These are phyloP conservation scores for Allomyces macrogynus DNA, from an alignment of 192 early-diverging fungal genomes.

Conservation along the genomic window DNA sequence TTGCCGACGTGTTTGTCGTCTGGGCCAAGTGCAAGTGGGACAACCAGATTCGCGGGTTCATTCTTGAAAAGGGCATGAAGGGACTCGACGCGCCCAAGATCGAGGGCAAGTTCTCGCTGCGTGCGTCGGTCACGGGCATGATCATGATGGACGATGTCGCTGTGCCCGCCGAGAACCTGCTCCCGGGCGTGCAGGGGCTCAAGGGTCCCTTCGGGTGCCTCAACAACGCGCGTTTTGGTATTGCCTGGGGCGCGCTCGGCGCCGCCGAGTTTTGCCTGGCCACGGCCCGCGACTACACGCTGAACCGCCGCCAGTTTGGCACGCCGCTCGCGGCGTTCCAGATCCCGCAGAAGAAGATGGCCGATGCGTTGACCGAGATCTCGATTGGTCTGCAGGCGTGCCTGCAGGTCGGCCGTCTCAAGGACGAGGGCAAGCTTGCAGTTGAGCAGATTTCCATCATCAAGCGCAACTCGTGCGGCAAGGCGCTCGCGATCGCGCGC, in stretches of 20 bases:
- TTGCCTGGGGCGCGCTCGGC: slow-evolving; percentile 89
- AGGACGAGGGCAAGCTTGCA: slow-evolving; percentile 64
- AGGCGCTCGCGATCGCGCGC: slow-evolving; percentile 81
- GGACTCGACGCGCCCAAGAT: slow-evolving; percentile 74
- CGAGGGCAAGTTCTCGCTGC: slow-evolving; percentile 85
- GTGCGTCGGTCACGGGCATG: slow-evolving; percentile 89
- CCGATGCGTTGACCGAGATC: slow-evolving; percentile 83
- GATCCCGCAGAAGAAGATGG: slow-evolving; percentile 91
- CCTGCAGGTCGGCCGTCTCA: slow-evolving; percentile 77
- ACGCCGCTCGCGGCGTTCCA: slow-evolving; percentile 80
- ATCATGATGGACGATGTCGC: slow-evolving; percentile 97
- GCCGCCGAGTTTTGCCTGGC: slow-evolving; percentile 81
- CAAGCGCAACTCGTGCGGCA: slow-evolving; percentile 89
- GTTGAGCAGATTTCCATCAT: slow-evolving; percentile 91
- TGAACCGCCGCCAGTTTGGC: slow-evolving; percentile 83
- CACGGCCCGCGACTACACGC: slow-evolving; percentile 73
- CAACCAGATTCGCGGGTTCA: slow-evolving; percentile 69
- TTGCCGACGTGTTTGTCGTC: slow-evolving; percentile 88
- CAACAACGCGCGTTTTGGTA: slow-evolving; percentile 93
- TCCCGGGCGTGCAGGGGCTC: slow-evolving; percentile 75
- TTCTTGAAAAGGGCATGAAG: slow-evolving; percentile 88
- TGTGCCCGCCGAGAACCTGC: slow-evolving; percentile 72
- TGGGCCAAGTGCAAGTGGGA: slow-evolving; percentile 54
- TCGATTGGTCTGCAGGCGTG: slow-evolving; percentile 69
- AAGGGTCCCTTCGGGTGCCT: slow-evolving; percentile 93